phyloP scores from a whole-genome alignment of 1,284 basidiomycete genomes.

The Cystobasidium slooffiae region DNA sequence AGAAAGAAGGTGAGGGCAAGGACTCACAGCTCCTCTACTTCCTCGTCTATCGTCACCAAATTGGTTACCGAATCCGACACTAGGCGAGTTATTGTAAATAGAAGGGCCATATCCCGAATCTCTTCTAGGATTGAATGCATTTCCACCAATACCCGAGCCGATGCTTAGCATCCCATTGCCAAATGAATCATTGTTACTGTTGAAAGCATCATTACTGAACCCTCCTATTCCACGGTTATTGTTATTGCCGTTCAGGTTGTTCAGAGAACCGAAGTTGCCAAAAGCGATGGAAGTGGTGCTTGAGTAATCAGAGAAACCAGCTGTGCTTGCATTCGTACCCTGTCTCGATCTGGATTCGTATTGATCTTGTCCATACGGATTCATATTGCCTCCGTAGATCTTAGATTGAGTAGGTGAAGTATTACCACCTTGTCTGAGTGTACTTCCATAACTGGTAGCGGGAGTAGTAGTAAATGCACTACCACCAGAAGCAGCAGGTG shows the following conservation, averaged over 20 bases:
- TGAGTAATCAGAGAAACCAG: background rate
- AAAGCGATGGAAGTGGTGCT: conserved; percentile 11
- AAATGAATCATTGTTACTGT: background rate
- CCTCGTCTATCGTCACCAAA: conserved; percentile 17
- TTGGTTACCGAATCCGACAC: background rate
- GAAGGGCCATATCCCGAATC: conserved; percentile 36
- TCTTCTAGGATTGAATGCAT: conserved; percentile 16
- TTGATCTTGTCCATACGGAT: background rate
- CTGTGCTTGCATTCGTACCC: conserved; percentile 1
- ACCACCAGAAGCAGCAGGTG: background rate
- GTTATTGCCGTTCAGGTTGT: background rate
- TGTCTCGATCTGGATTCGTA: conserved; percentile 7
- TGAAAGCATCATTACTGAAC: background rate
- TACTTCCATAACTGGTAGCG: background rate
- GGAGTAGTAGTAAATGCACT: conserved; percentile 1
- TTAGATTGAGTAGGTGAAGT: background rate
- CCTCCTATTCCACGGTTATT: background rate
- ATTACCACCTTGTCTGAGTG: background rate
- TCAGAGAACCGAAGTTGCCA: background rate
- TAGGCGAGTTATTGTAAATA: conserved; percentile 23
- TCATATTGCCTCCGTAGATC: background rate
- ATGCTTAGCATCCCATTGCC: background rate
- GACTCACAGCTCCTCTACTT: conserved; percentile 19
- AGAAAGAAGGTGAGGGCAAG: background rate
- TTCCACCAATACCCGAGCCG: background rate